Evolutionary conservation across 2,329 filamentous ascomycete species (phyloP).

Genomic region (Fusarium sp.): DNA sequence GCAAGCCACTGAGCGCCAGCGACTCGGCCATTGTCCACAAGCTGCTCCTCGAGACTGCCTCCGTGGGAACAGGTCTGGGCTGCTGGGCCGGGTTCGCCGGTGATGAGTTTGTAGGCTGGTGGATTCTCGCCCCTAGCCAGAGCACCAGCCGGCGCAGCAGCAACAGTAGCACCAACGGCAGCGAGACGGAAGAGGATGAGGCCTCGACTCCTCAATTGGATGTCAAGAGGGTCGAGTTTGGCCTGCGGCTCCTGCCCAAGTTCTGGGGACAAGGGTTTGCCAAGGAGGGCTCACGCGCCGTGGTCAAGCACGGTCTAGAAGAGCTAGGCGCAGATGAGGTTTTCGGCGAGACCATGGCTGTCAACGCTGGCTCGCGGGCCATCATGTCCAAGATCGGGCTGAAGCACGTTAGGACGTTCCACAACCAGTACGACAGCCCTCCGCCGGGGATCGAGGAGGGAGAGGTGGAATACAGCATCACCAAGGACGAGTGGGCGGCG

Average conservation of each 20-base stretch:
- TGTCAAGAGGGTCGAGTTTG: slow-evolving; percentile 39
- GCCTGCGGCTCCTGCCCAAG: slow-evolving; percentile 41
- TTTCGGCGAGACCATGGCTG: slow-evolving; percentile 45
- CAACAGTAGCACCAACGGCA: neutral
- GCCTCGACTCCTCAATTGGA: slow-evolving; percentile 13
- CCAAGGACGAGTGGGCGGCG: slow-evolving; percentile 33
- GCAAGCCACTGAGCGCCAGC: slow-evolving; percentile 31
- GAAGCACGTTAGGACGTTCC: slow-evolving; percentile 37
- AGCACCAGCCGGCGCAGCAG: slow-evolving; percentile 13
- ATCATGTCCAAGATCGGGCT: slow-evolving; percentile 34
- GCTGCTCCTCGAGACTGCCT: slow-evolving; percentile 35
- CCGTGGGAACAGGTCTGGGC: slow-evolving; percentile 32
- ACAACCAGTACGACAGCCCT: slow-evolving; percentile 40
- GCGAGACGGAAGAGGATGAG: neutral
- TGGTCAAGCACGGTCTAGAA: slow-evolving; percentile 44
- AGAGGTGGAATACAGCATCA: slow-evolving; percentile 41
- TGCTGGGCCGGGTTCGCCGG: slow-evolving; percentile 35
- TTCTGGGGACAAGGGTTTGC: slow-evolving; percentile 46
- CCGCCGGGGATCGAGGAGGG: slow-evolving; percentile 41
- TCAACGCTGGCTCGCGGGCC: slow-evolving; percentile 43
- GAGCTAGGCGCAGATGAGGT: slow-evolving; percentile 40
- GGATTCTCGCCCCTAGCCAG: slow-evolving; percentile 41
- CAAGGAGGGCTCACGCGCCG: slow-evolving; percentile 44
- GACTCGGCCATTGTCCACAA: slow-evolving; percentile 39
- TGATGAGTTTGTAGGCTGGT: slow-evolving; percentile 46